phyloP scores from a whole-genome alignment of 2,329 filamentous ascomycete genomes.

The Aspergillus floridensis region DNA sequence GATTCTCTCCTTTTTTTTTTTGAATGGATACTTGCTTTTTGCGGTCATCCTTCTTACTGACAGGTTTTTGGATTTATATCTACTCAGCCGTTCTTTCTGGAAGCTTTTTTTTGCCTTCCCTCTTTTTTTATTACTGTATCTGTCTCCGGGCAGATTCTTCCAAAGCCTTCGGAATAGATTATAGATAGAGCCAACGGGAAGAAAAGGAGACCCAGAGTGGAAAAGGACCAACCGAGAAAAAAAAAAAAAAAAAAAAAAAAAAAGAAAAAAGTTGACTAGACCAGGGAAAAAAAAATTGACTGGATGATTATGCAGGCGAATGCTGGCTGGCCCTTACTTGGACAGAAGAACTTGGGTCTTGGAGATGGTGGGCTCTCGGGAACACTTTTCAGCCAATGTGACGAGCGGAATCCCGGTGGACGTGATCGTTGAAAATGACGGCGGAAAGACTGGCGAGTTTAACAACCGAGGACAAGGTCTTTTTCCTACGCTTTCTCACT shows the following conservation, averaged over 20 bases:
- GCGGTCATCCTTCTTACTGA: constrained; percentile 1
- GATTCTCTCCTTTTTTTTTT: neutral
- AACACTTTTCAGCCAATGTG: constrained; percentile 22
- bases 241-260: no score
- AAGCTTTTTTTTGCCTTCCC: neutral
- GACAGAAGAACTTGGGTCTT: constrained; percentile 18
- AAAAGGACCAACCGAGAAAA: neutral
- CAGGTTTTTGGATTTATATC: neutral
- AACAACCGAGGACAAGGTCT: constrained; percentile 1
- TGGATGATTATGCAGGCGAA: constrained; percentile 14
- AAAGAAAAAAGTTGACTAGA: constrained; percentile 8
- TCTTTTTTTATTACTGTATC: neutral
- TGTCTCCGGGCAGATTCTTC: neutral
- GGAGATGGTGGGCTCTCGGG: constrained; percentile 20
- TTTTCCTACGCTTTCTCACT: neutral
- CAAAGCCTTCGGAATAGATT: neutral
- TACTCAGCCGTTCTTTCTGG: neutral
- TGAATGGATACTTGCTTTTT: neutral
- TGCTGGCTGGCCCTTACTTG: constrained; percentile 19
- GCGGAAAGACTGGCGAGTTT: constrained; percentile 14
- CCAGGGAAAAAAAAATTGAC: constrained; percentile 3
- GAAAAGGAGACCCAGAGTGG: neutral
- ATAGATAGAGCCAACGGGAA: neutral
- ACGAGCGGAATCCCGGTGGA: constrained; percentile 15
- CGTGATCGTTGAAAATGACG: constrained; percentile 12